A percentile compares a stretch with the other conserved stretches of the same genome.
These are phyloP conservation scores for Xylaria sp. DNA, from an alignment of 2,329 filamentous ascomycete species.

Conservation along the genomic window DNA sequence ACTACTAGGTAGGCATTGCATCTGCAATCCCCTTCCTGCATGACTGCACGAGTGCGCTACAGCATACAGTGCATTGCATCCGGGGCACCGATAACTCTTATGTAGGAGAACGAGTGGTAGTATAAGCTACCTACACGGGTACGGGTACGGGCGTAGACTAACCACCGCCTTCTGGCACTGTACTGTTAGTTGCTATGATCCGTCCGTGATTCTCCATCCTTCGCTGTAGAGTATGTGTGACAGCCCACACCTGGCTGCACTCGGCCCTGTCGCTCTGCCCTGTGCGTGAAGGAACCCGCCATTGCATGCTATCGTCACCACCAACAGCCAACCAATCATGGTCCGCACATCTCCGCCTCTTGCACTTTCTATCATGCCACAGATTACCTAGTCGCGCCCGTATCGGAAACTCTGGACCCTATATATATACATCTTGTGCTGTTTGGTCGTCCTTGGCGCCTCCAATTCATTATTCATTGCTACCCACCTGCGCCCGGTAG, in stretches of 20 bases:
- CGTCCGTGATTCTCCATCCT: background rate
- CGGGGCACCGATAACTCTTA: no score
- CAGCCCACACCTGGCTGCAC: background rate
- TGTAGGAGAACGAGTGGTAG: no score
- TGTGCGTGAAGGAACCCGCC: slow-evolving; percentile 1
- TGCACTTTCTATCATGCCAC: background rate
- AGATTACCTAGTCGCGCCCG: background rate
- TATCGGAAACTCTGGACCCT: background rate
- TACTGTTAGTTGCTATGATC: background rate
- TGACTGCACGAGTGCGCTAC: background rate
- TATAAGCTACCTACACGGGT: no score
- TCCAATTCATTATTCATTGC: slow-evolving; percentile 29
- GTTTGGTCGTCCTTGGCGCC: slow-evolving; percentile 28
- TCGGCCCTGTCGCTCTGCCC: background rate
- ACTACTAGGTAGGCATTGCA: background rate
- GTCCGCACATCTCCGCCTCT: background rate
- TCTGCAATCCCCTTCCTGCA: background rate
- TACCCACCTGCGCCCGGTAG: slow-evolving; percentile 26
- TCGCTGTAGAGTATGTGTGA: background rate
- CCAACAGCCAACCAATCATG: background rate
- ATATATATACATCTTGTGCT: background rate
- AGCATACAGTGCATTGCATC: no score
- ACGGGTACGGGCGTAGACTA: no score
- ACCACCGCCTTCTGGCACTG: no score
- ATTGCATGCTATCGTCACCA: background rate